phyloP scores from a whole-genome alignment of 352 stramenopile genomes.

The Phytophthora aleatoria region DNA sequence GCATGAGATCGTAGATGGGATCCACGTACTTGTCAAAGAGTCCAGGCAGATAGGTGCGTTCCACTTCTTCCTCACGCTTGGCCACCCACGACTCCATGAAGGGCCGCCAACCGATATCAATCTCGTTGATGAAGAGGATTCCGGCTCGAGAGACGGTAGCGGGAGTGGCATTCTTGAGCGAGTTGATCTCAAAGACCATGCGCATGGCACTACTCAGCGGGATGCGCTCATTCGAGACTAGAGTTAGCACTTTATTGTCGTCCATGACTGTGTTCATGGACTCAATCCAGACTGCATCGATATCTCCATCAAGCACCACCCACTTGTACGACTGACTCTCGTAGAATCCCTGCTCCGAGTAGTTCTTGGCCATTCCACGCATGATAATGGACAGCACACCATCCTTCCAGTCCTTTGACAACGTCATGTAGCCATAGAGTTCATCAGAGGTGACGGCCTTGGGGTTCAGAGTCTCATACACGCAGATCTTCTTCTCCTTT shows the following conservation, averaged over 20 bases:
- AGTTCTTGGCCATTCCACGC: slow-evolving; percentile 91
- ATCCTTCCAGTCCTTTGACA: slow-evolving; percentile 92
- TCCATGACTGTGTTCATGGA: slow-evolving; percentile 98
- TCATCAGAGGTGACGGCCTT: slow-evolving; percentile 91
- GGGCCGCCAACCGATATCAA: slow-evolving; percentile 94
- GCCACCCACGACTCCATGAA: slow-evolving; percentile 97
- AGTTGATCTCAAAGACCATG: slow-evolving; percentile 93
- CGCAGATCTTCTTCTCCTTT: slow-evolving; percentile 89
- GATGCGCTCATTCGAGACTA: slow-evolving; percentile 91
- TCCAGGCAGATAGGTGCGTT: slow-evolving; percentile 92
- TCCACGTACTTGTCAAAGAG: slow-evolving; percentile 98
- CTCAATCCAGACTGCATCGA: slow-evolving; percentile 91
- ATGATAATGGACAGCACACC: slow-evolving; percentile 91
- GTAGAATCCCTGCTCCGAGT: slow-evolving; percentile 93
- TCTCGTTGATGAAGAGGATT: slow-evolving; percentile 91
- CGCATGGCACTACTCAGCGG: slow-evolving; percentile 83
- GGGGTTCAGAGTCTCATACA: slow-evolving; percentile 90
- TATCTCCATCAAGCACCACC: slow-evolving; percentile 88
- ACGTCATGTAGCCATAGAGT: slow-evolving; percentile 93
- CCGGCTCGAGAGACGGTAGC: slow-evolving; percentile 86
- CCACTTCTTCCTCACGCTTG: slow-evolving; percentile 87
- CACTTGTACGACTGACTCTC: slow-evolving; percentile 94
- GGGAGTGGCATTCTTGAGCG: slow-evolving; percentile 86
- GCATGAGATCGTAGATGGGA: slow-evolving; percentile 92
- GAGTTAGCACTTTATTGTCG: slow-evolving; percentile 96